Conservation (phyloP, 805 yeast species). For the Wickerhamiella azymoides region DNA sequence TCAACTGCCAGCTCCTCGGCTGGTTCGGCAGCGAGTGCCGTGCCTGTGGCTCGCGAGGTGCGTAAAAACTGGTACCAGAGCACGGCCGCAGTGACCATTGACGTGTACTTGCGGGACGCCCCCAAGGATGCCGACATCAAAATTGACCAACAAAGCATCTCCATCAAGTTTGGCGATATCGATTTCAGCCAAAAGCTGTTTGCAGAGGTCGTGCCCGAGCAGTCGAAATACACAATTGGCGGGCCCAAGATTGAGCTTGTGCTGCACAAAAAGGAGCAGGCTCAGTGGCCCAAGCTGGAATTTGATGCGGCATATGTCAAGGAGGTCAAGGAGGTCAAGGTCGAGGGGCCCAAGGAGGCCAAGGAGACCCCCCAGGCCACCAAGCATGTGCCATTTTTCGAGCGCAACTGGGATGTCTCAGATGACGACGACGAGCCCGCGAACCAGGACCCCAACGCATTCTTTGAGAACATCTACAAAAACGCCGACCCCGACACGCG, state of each 20-base stretch:
- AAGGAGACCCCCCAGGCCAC: constrained; percentile 29
- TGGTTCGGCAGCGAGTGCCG: not conserved
- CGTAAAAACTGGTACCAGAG: constrained; percentile 63
- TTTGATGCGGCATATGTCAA: constrained; percentile 64
- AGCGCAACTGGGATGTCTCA: constrained; percentile 52
- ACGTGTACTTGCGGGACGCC: constrained; percentile 57
- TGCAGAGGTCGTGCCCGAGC: constrained; percentile 34
- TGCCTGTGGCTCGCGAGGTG: not conserved
- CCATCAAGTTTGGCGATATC: constrained; percentile 8
- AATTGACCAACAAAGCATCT: constrained; percentile 19
- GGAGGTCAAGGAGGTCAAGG: no score
- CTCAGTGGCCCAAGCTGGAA: constrained; percentile 53
- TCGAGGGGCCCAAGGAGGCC: constrained; percentile 29
- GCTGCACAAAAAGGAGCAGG: constrained; percentile 34
- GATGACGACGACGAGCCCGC: constrained; percentile 31
- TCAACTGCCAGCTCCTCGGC: not conserved
- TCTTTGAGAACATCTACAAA: constrained; percentile 60
- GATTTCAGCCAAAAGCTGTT: constrained; percentile 46
- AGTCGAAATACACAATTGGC: constrained; percentile 38
- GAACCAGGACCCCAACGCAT: constrained; percentile 33
- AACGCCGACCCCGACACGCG: constrained; percentile 76
- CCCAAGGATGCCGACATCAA: constrained; percentile 36
- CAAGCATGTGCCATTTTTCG: constrained; percentile 25
- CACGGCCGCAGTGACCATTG: constrained; percentile 39
- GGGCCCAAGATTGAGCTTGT: constrained; percentile 63